phyloP scores from a whole-genome alignment of 495 filamentous ascomycete genomes.

The Thermothielavioides terrestris region DNA sequence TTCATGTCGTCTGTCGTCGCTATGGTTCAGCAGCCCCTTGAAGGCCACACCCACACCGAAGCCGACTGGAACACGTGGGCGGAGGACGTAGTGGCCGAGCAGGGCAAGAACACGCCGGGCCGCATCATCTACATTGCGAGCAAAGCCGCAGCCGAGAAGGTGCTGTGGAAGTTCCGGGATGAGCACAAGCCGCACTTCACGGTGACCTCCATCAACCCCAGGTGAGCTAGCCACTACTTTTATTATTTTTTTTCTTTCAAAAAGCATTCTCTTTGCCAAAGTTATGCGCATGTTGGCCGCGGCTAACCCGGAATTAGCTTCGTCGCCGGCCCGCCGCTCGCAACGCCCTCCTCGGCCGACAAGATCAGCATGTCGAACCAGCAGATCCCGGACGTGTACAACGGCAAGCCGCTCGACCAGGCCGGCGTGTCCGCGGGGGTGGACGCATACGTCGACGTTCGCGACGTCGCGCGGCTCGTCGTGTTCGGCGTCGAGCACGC shows the following conservation, averaged over 20 bases:
- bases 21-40: conserved; percentile 12
- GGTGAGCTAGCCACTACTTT: conserved; percentile 1
- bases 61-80: conserved; percentile 37
- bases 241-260: too few species aligned
- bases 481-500: conserved; percentile 31
- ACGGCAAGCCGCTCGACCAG: conserved; percentile 10
- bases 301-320: conserved; percentile 3
- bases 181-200: conserved; percentile 40
- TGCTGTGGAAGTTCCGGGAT: conserved; percentile 45
- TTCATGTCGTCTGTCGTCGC: conserved; percentile 37
- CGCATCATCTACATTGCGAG: conserved; percentile 42
- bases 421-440: neutral
- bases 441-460: conserved; percentile 31
- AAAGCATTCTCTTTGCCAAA: too few species aligned
- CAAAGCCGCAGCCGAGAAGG: conserved; percentile 47
- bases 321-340: conserved; percentile 26
- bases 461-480: conserved; percentile 36
- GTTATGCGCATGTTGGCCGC: too few species aligned
- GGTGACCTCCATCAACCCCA: conserved; percentile 45
- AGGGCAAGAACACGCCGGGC: conserved; percentile 23
- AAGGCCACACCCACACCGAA: conserved; percentile 27
- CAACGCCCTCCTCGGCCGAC: conserved; percentile 10
- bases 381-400: conserved; percentile 18
- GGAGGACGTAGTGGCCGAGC: conserved; percentile 16
- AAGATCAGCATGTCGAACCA: conserved; percentile 15